Base-by-base conservation (phyloP, 257 asterid species). In the Solanum tarapatanum region DNA sequence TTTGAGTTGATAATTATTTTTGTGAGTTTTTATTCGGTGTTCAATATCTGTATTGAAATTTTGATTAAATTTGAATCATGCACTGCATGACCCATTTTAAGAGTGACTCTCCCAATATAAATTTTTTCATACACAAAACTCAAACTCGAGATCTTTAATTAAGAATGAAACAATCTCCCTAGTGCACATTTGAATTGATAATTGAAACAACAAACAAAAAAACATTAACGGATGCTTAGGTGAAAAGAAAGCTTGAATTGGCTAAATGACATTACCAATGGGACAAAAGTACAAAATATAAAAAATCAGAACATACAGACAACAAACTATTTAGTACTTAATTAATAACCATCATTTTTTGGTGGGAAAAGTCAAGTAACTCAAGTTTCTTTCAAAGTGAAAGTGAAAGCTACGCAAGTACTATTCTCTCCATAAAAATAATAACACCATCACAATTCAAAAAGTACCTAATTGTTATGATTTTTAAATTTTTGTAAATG, bases 31-130 rank as follows among this genome's bases (percentile, higher is more conserved):
- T 7, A 55, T 55, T 55, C 4, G 1, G 0, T 55, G 1, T 55
- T 55, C 2, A 19, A 7, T 55, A 0, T 0, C 0, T 8, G 2
- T 19, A 17, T 55, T 55, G 11, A 55, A 17, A 19, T 0, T 55
- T 0, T 0, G 24, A 55, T 0, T 19, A 55, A 55, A 55, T 19
- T 0, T 8, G 9, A 55, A 19, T 55, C 4, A 19, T 0, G 1
- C 4, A 55, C 0, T 55, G 24, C 11, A 19, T 0, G 0, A 0
- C 0, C 3, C 23, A 55, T 55, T 55, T 55, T 55, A 19, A 19
- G 11, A 55, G 24, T 3, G 11, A 17, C 64, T 55, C 64, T 55
- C 0, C 4, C 64, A 19, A 55, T 1, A 55, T 55, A 51, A 17
- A 17, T 55, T 55, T 48, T 17, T 55, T 7, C 10, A 17, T 55